These are phyloP conservation scores for Flaveria bidentis DNA, from an alignment of 129 eudicot species.

Conservation along the genomic window DNA sequence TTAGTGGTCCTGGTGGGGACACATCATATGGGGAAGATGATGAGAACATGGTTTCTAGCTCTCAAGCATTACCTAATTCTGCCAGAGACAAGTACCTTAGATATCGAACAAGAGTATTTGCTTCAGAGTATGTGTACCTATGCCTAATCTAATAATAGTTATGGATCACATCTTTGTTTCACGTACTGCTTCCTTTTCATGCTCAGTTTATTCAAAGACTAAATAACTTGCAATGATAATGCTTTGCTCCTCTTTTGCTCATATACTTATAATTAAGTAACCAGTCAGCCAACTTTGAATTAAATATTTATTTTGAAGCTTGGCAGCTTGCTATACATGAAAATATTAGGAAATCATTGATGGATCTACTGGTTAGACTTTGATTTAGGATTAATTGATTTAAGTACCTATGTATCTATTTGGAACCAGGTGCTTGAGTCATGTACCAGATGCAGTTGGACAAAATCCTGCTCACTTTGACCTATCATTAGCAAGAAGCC, in stretches of 20 bases:
- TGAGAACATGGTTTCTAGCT: constrained; percentile 86
- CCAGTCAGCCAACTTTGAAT: constrained; percentile 2
- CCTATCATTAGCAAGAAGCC: constrained; percentile 69
- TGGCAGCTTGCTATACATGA: neutral
- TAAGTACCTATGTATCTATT: neutral
- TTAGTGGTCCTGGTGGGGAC: constrained; percentile 58
- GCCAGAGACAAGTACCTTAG: constrained; percentile 76
- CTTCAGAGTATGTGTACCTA: constrained; percentile 76
- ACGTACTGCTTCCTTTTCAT: constrained; percentile 17
- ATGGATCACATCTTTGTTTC: constrained; percentile 1
- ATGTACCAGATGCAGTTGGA: constrained; percentile 95
- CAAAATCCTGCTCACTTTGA: constrained; percentile 88
- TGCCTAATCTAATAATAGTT: constrained; percentile 12
- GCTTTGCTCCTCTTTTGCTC: constrained; percentile 4
- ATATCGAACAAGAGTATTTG: constrained; percentile 95
- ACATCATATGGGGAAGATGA: constrained; percentile 72
- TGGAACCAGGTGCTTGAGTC: constrained; percentile 88
- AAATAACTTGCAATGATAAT: neutral
- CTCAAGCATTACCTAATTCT: constrained; percentile 40
- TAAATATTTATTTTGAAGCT: neutral
- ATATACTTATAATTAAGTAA: neutral
- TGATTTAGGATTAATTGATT: neutral
- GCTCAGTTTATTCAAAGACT: constrained; percentile 8
- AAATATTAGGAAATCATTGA: neutral
- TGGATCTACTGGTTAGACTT: constrained; percentile 19